A percentile compares a stretch with the other conserved stretches of the same genome.
Evolutionary conservation across 2,329 filamentous ascomycete species (phyloP).

Genomic region (Leptographium lundbergii): DNA sequence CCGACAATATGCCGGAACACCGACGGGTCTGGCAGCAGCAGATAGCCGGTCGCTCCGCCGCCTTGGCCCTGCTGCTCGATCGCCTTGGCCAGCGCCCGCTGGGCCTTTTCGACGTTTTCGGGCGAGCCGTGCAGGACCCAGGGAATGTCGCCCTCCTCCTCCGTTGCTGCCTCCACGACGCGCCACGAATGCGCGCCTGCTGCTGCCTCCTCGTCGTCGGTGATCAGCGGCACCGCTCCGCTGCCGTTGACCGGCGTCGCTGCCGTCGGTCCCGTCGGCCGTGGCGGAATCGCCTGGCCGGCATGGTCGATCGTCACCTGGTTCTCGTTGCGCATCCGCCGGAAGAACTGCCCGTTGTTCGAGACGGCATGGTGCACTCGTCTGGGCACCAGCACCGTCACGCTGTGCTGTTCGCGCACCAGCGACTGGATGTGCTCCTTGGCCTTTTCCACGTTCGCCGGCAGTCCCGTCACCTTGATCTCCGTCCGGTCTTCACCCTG

Average conservation of each 20-base stretch:
- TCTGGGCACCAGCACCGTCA: slow-evolving; percentile 73
- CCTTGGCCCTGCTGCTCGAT: slow-evolving; percentile 62
- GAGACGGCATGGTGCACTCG: slow-evolving; percentile 73
- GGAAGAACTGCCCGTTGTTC: slow-evolving; percentile 90
- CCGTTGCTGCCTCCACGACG: slow-evolving; percentile 47
- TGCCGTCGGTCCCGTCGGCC: slow-evolving; percentile 38
- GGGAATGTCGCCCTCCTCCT: slow-evolving; percentile 57
- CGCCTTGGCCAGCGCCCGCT: slow-evolving; percentile 54
- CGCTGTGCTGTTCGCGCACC: slow-evolving; percentile 76
- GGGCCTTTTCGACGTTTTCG: slow-evolving; percentile 73
- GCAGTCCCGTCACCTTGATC: slow-evolving; percentile 73
- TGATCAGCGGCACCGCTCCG: slow-evolving; percentile 75
- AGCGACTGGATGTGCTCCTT: slow-evolving; percentile 72
- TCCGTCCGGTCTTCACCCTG: slow-evolving; percentile 75
- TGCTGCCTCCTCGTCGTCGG: slow-evolving; percentile 58
- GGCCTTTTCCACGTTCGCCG: slow-evolving; percentile 68
- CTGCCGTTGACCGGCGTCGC: slow-evolving; percentile 44
- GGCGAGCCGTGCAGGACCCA: slow-evolving; percentile 76
- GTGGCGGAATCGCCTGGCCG: slow-evolving; percentile 63
- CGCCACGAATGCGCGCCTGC: slow-evolving; percentile 72
- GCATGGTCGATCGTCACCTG: slow-evolving; percentile 87
- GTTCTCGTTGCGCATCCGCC: slow-evolving; percentile 71
- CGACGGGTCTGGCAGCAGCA: slow-evolving; percentile 78
- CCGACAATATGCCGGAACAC: slow-evolving; percentile 89
- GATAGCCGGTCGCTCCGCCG: slow-evolving; percentile 66